Conservation (phyloP, 352 stramenopile genomes). For the Phytophthora sp. region DNA sequence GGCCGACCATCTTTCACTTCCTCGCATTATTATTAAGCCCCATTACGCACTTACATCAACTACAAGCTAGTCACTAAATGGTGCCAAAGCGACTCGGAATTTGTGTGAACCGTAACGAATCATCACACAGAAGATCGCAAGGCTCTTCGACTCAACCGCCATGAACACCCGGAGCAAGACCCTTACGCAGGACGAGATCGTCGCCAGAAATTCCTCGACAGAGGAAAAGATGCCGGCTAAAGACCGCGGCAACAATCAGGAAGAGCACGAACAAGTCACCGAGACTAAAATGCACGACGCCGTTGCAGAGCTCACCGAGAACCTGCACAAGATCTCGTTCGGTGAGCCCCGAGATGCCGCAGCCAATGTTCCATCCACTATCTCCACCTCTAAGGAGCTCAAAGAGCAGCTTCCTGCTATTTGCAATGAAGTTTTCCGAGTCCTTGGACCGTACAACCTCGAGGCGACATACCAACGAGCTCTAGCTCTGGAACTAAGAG, state of each 20-base stretch:
- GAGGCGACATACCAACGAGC: slow-evolving; percentile 50
- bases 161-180: slow-evolving; percentile 18
- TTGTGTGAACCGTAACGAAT: not conserved
- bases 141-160: not conserved
- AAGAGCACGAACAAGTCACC: slow-evolving; percentile 8
- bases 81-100: not conserved
- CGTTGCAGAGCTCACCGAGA: slow-evolving; percentile 12
- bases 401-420: slow-evolving; percentile 24
- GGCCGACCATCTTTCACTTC: too few relatives aligned
- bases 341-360: slow-evolving; percentile 1
- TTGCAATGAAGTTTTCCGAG: slow-evolving; percentile 40
- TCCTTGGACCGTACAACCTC: slow-evolving; percentile 38
- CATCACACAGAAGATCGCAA: not conserved
- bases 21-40: not conserved
- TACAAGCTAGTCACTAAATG: not conserved
- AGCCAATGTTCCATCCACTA: not conserved
- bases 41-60: not conserved
- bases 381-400: slow-evolving; percentile 14
- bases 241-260: slow-evolving; percentile 22
- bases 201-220: not conserved
- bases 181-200: not conserved
- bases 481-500: slow-evolving; percentile 26
- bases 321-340: slow-evolving; percentile 33
- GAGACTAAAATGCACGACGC: slow-evolving; percentile 1
- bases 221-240: too few relatives aligned